Conservation (phyloP, 352 stramenopile species). For the Globisporangium recalcitrans region DNA sequence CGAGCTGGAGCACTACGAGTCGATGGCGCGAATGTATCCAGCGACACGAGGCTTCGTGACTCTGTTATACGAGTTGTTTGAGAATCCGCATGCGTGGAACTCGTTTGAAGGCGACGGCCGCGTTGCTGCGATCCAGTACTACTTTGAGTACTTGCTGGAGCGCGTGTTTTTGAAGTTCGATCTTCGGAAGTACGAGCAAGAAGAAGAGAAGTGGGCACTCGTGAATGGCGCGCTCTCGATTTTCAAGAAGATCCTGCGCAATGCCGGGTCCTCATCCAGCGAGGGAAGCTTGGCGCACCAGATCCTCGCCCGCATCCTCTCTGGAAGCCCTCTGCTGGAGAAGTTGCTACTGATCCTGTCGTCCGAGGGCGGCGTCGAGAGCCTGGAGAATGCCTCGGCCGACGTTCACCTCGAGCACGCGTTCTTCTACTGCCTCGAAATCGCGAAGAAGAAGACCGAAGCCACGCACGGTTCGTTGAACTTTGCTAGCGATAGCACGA, state of each 20-base stretch:
- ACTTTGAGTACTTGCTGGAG: conserved; percentile 82
- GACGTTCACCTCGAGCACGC: conserved; percentile 74
- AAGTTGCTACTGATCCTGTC: conserved; percentile 72
- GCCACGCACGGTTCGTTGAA: conserved; percentile 62
- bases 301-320: conserved; percentile 63
- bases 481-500: conserved; percentile 46
- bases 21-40: conserved; percentile 66
- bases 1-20: conserved; percentile 85
- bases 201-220: conserved; percentile 81
- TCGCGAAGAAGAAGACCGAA: conserved; percentile 69
- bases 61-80: conserved; percentile 71
- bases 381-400: conserved; percentile 60
- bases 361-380: conserved; percentile 62
- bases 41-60: conserved; percentile 74
- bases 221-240: conserved; percentile 66
- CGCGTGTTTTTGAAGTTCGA: conserved; percentile 84
- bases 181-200: conserved; percentile 73
- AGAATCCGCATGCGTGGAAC: conserved; percentile 68
- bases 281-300: conserved; percentile 66
- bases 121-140: conserved; percentile 73
- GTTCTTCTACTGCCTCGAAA: conserved; percentile 81
- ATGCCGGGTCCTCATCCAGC: conserved; percentile 32
- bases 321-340: conserved; percentile 53
- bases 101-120: conserved; percentile 70
- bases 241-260: conserved; percentile 73